phyloP scores from a whole-genome alignment of 345 rosid genomes.

The Corymbia maculata region DNA sequence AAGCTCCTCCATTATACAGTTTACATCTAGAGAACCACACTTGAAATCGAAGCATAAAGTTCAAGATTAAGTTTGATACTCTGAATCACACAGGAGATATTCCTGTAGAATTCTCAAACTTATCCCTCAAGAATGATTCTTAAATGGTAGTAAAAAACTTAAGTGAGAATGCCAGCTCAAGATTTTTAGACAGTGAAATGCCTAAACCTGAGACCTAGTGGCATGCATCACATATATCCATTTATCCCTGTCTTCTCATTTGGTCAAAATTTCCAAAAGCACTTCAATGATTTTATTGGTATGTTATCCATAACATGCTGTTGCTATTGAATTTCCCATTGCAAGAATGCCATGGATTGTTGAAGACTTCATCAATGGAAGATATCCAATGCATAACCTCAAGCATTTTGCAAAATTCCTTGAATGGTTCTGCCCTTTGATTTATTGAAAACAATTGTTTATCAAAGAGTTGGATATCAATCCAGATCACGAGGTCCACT shows the following conservation, averaged over 20 bases:
- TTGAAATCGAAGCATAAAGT: neutral
- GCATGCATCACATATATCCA: neutral
- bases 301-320: rapidly evolving
- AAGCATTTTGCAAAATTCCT: neutral
- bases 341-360: neutral
- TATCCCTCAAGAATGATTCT: neutral
- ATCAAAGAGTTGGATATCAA: neutral
- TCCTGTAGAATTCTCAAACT: neutral
- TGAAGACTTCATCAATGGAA: neutral
- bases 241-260: neutral
- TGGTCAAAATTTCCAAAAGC: neutral
- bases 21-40: neutral
- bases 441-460: neutral
- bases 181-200: neutral
- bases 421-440: neutral
- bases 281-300: neutral
- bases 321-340: neutral
- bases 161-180: neutral
- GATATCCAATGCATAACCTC: neutral
- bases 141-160: neutral
- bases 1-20: neutral
- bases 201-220: neutral
- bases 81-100: neutral
- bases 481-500: neutral
- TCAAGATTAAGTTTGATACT: neutral